Conservation (phyloP, 1,139 yeast species). For the Meyerozyma athensensis region DNA sequence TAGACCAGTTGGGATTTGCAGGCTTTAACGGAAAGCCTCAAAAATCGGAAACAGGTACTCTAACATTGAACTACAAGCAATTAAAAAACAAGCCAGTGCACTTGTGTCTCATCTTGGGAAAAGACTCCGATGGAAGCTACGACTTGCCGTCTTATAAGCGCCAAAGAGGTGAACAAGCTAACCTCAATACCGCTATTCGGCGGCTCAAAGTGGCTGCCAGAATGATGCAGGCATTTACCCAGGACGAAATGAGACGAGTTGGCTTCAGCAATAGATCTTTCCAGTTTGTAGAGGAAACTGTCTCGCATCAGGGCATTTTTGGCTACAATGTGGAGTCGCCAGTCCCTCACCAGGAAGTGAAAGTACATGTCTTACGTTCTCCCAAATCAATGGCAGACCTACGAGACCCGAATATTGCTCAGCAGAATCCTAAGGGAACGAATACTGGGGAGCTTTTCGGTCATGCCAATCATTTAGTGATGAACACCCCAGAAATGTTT, state of each 20-base stretch:
- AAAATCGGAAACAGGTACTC: conserved; percentile 21
- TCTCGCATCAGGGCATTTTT: conserved; percentile 26
- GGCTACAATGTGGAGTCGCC: conserved; percentile 33
- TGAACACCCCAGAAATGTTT: conserved; percentile 28
- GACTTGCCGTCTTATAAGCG: conserved; percentile 65
- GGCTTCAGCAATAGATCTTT: conserved; percentile 82
- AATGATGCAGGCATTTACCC: conserved; percentile 89
- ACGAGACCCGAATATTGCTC: conserved; percentile 77
- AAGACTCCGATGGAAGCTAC: conserved; percentile 66
- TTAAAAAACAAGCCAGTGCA: conserved; percentile 74
- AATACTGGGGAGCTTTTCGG: conserved; percentile 72
- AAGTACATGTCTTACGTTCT: conserved; percentile 69
- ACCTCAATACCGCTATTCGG: conserved; percentile 66
- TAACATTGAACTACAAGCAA: conserved; percentile 51
- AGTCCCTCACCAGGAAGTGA: conserved; percentile 58
- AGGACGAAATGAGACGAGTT: conserved; percentile 78
- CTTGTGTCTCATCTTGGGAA: conserved; percentile 70
- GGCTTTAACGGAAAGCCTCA: conserved; percentile 17
- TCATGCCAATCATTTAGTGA: conserved; percentile 72
- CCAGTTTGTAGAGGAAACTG: conserved; percentile 66
- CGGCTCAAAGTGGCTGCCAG: conserved; percentile 83
- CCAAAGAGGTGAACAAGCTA: conserved; percentile 57
- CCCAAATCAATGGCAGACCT: conserved; percentile 66
- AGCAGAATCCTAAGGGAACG: conserved; percentile 72
- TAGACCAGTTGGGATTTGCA: conserved; percentile 28